Conservation (phyloP, 2,329 filamentous ascomycete genomes). For the Coniella lustricola region DNA sequence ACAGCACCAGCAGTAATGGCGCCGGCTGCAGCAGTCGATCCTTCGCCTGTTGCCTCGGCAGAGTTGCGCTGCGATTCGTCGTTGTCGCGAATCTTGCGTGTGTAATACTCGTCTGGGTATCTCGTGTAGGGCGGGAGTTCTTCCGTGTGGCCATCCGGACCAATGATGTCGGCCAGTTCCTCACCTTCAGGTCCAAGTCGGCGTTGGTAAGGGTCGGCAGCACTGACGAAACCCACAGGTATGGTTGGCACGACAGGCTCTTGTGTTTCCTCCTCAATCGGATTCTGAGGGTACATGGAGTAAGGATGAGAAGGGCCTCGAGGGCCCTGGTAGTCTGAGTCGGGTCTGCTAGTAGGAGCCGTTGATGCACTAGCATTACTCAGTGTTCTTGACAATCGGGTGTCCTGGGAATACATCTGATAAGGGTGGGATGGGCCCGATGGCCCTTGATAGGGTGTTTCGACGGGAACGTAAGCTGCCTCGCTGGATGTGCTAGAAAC, state of each 20-base stretch:
- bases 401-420: constrained; percentile 72
- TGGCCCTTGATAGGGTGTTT: constrained; percentile 63
- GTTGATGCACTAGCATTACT: constrained; percentile 52
- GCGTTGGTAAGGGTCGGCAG: constrained; percentile 60
- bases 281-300: constrained; percentile 76
- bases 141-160: constrained; percentile 81
- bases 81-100: constrained; percentile 42
- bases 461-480: constrained; percentile 33
- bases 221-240: constrained; percentile 68
- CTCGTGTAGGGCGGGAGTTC: constrained; percentile 86
- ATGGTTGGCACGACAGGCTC: constrained; percentile 33
- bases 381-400: constrained; percentile 66
- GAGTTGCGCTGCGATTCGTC: constrained; percentile 11
- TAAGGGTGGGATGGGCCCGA: constrained; percentile 78
- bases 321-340: constrained; percentile 48
- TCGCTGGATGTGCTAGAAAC: constrained; percentile 30
- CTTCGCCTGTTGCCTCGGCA: constrained; percentile 7
- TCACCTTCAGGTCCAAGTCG: constrained; percentile 74
- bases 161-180: constrained; percentile 79
- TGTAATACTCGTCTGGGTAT: constrained; percentile 70
- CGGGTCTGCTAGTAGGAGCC: constrained; percentile 22
- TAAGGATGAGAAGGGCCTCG: constrained; percentile 77
- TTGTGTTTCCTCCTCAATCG: constrained; percentile 48
- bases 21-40: constrained; percentile 1
- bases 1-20: neutral